Conservation (phyloP, 148 eudicot species). For the Silene conica region DNA sequence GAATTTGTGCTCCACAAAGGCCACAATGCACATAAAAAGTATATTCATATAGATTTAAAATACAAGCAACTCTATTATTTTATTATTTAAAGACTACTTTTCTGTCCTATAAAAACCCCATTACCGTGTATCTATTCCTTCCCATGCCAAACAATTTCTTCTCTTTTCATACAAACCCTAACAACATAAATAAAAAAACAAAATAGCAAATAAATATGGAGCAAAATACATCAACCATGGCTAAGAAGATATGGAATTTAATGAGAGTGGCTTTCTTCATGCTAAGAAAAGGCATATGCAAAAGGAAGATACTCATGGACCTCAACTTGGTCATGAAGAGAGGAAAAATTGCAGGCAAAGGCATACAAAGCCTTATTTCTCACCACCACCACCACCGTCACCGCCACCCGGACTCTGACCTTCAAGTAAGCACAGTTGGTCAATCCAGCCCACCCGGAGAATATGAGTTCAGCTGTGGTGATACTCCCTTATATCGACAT, state of each 20-base stretch:
- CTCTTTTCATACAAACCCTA: neutral
- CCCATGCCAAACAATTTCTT: conserved; percentile 10
- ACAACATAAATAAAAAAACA: neutral
- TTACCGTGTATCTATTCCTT: neutral
- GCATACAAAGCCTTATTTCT: conserved; percentile 46
- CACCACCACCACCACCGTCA: conserved; percentile 34
- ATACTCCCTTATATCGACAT: conserved; percentile 39
- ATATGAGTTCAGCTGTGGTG: conserved; percentile 84
- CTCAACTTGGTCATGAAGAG: conserved; percentile 54
- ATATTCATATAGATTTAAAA: neutral
- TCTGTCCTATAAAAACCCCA: neutral
- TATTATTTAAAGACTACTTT: neutral
- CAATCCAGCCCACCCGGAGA: conserved; percentile 23
- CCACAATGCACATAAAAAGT: conserved; percentile 7
- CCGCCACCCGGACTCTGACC: conserved; percentile 3
- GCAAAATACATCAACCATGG: conserved; percentile 37
- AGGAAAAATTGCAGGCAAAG: conserved; percentile 55
- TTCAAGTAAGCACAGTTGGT: neutral
- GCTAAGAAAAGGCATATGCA: conserved; percentile 54
- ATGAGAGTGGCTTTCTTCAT: conserved; percentile 43
- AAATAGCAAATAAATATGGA: conserved; percentile 35
- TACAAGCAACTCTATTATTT: neutral
- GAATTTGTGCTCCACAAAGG: too few species aligned
- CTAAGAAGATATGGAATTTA: conserved; percentile 45
- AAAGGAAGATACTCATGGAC: conserved; percentile 41